Conservation (phyloP, 495 filamentous ascomycete species). For the Hypoxylon perforatum region DNA sequence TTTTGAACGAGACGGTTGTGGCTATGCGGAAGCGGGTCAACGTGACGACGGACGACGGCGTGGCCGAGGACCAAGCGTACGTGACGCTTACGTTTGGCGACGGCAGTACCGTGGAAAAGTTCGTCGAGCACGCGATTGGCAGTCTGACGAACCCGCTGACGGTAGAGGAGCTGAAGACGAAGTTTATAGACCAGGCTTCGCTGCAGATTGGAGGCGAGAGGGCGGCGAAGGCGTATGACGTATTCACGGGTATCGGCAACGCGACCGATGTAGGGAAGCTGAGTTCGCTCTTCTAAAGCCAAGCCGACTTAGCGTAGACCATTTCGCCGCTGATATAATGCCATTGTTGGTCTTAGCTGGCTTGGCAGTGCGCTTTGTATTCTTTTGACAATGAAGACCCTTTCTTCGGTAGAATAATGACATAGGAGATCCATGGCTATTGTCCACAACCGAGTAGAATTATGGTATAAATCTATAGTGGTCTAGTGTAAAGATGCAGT, state of each 20-base stretch:
- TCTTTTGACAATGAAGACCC: background rate
- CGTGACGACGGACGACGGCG: constrained; percentile 51
- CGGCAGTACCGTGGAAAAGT: constrained; percentile 53
- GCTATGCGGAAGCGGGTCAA: constrained; percentile 54
- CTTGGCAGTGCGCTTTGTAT: background rate
- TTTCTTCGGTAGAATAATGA: background rate
- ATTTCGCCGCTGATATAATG: background rate
- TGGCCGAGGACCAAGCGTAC: constrained; percentile 57
- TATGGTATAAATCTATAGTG: background rate
- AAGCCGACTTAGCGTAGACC: background rate
- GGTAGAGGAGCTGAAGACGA: constrained; percentile 54
- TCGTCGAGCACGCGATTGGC: constrained; percentile 62
- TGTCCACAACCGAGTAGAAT: background rate
- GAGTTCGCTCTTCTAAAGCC: constrained; percentile 31
- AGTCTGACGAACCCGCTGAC: constrained; percentile 61
- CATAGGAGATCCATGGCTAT: background rate
- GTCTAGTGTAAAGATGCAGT: too few relatives aligned
- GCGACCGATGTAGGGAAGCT: constrained; percentile 41
- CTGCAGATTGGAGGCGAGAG: constrained; percentile 34
- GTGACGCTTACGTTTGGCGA: constrained; percentile 51
- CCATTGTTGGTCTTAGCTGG: constrained; percentile 18
- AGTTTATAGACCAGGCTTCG: constrained; percentile 58
- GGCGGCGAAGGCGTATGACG: constrained; percentile 49
- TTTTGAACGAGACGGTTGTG: constrained; percentile 51
- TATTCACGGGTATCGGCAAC: constrained; percentile 47